phyloP scores from a whole-genome alignment of 2,329 filamentous ascomycete species.

The Apiospora phragmitis region DNA sequence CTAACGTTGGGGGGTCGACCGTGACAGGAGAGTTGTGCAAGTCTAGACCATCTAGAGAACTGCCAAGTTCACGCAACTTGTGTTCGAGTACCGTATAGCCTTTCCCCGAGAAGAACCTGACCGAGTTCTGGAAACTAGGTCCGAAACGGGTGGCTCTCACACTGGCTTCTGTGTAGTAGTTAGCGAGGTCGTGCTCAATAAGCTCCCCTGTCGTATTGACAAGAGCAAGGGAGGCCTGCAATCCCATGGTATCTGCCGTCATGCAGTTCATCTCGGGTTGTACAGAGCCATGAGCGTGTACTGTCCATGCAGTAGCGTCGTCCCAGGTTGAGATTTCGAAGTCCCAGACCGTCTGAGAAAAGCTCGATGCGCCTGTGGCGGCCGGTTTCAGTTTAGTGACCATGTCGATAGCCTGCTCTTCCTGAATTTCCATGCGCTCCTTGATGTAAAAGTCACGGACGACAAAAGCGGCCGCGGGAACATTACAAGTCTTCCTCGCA shows the following conservation, averaged over 20 bases:
- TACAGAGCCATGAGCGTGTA: conserved; percentile 25
- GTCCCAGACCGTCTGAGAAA: conserved; percentile 19
- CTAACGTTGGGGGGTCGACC: conserved; percentile 30
- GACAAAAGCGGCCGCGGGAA: conserved; percentile 9
- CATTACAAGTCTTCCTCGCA: conserved; percentile 7
- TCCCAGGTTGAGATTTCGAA: conserved; percentile 20
- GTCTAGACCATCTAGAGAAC: conserved; percentile 10
- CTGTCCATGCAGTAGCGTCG: conserved; percentile 22
- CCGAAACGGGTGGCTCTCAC: conserved; percentile 25
- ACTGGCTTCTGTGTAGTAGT: conserved; percentile 11
- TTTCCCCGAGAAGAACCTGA: conserved; percentile 14
- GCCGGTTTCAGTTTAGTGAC: conserved; percentile 25
- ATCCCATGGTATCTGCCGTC: conserved; percentile 20
- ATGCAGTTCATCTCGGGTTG: conserved; percentile 20
- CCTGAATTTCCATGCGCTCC: conserved; percentile 26
- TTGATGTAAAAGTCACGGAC: conserved; percentile 18
- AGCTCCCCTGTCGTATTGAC: conserved; percentile 1
- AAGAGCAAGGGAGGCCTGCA: conserved; percentile 11
- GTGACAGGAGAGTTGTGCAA: conserved; percentile 22
- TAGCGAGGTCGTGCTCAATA: conserved; percentile 14
- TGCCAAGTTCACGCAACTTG: conserved; percentile 24
- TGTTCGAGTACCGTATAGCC: conserved; percentile 23
- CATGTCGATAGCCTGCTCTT: conserved; percentile 29
- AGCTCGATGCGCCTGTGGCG: conserved; percentile 15
- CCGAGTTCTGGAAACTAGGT: conserved; percentile 26